Evolutionary conservation across 2,329 filamentous ascomycete genomes (phyloP), one percentile per base, ranked within the genome.

Genomic region (Penicillium sp.): DNA sequence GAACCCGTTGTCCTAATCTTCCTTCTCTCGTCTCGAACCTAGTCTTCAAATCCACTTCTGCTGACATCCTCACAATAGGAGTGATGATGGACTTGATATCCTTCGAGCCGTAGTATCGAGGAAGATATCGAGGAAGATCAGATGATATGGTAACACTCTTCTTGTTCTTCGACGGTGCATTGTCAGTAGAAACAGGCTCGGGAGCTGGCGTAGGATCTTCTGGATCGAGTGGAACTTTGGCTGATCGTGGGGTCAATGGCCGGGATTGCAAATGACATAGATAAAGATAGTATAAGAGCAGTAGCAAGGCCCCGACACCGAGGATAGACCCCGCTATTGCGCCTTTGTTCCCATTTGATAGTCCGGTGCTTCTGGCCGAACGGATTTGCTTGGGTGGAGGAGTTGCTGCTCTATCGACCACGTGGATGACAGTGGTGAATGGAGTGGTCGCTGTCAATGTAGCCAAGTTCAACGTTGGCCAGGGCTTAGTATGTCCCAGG

Each of bases 241-340:
- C 15, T 4, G 34, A 27, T 29, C 38, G 29, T 7, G 13, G 13
- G 18, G 12, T 31, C 23, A 23, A 42, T 12, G 31, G 4, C 37
- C 41, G 5, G 21, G 34, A 16, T 12, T 38, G 35, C 16, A 23
- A 4, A 9, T 3, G 32, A 29, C 45, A 47, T 23, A 49, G 4
- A 16, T 49, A 50, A 35, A 39, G 42, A 32, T 47, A 54, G 32
- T 39, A 54, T 7, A 54, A 18, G 29, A 54, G 25, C 37, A 54
- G 23, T 9, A 54, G 15, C n/a, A 50, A 40, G 25, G 23, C 16
- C 8, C 13, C 37, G 18, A 13, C 29, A 13, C 51, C 44, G 13
- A 54, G 16, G 23, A 49, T 40, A 27, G 37, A 54, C 16, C 51
- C 51, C 9, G 46, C 51, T 40, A 54, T 54, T 15, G 44, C 38